These are phyloP conservation scores for Sicyos baderoa DNA, from an alignment of 306 rosid species.

Conservation along the genomic window DNA sequence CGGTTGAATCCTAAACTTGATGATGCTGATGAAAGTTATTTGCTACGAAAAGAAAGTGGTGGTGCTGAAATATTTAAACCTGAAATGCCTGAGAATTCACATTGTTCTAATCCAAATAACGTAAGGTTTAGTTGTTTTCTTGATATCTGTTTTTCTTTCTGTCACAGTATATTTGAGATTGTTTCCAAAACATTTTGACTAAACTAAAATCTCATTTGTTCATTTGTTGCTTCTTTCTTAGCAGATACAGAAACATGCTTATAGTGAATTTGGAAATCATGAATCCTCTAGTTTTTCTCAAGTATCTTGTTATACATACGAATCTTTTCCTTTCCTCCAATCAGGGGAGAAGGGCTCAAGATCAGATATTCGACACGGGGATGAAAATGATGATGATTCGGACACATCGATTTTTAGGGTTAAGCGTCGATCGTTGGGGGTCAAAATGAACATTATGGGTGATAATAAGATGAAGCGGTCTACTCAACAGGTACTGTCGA, in stretches of 20 bases:
- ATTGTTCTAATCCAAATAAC: slow-evolving; percentile 25
- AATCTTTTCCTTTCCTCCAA: slow-evolving; percentile 44
- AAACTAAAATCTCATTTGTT: slow-evolving; percentile 17
- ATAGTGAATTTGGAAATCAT: slow-evolving; percentile 22
- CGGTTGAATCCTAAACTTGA: slow-evolving; percentile 36
- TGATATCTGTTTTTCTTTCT: slow-evolving; percentile 10
- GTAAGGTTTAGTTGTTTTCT: slow-evolving; percentile 38
- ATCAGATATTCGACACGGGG: slow-evolving; percentile 32
- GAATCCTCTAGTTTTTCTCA: slow-evolving; percentile 33
- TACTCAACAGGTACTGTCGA: slow-evolving; percentile 56
- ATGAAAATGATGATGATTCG: slow-evolving; percentile 62
- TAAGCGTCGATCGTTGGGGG: slow-evolving; percentile 78
- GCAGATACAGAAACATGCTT: slow-evolving; percentile 43
- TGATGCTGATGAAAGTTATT: slow-evolving; percentile 27
- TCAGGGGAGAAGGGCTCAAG: slow-evolving; percentile 29
- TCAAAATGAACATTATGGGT: slow-evolving; percentile 45
- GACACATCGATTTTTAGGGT: slow-evolving; percentile 81
- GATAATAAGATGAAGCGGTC: slow-evolving; percentile 34
- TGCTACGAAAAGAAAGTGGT: slow-evolving; percentile 31
- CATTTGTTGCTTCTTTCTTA: slow-evolving; percentile 17
- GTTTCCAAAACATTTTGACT: slow-evolving; percentile 14
- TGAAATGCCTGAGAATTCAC: slow-evolving; percentile 32
- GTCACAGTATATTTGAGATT: slow-evolving; percentile 8
- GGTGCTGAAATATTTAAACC: slow-evolving; percentile 29
- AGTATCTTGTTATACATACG: slow-evolving; percentile 28